Evolutionary conservation across 2,329 filamentous ascomycete genomes (phyloP).

Genomic region (Exophiala spinifera): DNA sequence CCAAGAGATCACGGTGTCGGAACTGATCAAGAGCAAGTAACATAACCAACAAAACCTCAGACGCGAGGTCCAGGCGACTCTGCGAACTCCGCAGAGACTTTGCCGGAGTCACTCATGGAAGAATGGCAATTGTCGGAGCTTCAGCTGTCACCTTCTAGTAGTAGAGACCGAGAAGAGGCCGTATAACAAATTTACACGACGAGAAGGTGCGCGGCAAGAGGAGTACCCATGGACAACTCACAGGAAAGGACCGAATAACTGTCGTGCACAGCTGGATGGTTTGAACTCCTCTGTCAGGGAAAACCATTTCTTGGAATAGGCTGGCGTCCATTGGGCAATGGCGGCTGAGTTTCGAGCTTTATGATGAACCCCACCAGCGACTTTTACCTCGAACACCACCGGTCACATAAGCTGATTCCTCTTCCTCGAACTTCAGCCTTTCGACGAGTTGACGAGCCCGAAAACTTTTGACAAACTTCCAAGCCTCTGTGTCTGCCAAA

Average conservation of each 20-base stretch:
- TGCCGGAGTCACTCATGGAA: too few relatives aligned
- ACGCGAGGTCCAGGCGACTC: background rate
- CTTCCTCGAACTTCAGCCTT: conserved; percentile 58
- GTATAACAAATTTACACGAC: too few relatives aligned
- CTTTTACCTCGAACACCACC: conserved; percentile 18
- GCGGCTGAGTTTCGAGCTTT: background rate
- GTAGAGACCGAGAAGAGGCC: too few relatives aligned
- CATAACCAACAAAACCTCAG: background rate
- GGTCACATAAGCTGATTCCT: conserved; percentile 41
- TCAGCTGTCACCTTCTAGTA: too few relatives aligned
- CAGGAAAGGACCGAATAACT: too few relatives aligned
- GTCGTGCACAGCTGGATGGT: too few relatives aligned
- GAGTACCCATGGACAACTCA: too few relatives aligned
- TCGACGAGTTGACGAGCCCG: conserved; percentile 56
- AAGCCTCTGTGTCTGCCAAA: conserved; percentile 61
- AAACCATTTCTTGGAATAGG: background rate
- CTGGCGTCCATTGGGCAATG: background rate
- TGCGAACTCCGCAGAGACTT: background rate
- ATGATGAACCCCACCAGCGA: conserved; percentile 22
- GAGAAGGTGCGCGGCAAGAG: too few relatives aligned
- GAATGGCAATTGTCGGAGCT: too few relatives aligned
- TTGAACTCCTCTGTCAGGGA: background rate
- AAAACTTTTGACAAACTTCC: conserved; percentile 62
- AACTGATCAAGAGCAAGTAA: background rate
- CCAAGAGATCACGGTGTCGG: conserved; percentile 9